phyloP scores from a whole-genome alignment of 2,329 filamentous ascomycete genomes.

The Cercospora janseana region DNA sequence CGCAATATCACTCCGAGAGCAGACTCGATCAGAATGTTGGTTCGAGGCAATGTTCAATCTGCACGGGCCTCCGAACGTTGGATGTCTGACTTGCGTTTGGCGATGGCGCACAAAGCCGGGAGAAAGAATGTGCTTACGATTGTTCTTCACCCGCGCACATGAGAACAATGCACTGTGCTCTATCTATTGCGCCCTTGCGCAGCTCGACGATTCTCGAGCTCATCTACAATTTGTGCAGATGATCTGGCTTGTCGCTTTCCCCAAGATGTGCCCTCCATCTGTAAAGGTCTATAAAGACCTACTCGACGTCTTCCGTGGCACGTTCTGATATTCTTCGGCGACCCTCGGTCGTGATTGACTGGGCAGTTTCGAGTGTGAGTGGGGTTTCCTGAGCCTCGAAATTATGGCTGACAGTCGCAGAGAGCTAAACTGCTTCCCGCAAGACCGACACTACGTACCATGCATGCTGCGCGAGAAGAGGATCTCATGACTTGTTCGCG shows the following conservation, averaged over 20 bases:
- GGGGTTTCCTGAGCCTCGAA: no score
- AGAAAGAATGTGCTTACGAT: conserved; percentile 35
- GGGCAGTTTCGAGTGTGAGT: not conserved
- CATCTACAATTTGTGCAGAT: conserved; percentile 5
- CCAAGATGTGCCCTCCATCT: conserved; percentile 34
- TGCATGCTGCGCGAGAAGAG: not conserved
- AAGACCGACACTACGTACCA: no score
- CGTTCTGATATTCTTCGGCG: conserved; percentile 20
- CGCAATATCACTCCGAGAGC: not conserved
- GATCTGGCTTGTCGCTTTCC: conserved; percentile 10
- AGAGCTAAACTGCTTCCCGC: not conserved
- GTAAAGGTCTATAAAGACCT: conserved; percentile 32
- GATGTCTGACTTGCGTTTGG: conserved; percentile 7
- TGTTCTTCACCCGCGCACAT: conserved; percentile 32
- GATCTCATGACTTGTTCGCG: conserved; percentile 47
- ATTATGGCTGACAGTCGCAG: not conserved
- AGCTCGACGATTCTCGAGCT: not conserved
- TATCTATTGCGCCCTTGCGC: conserved; percentile 13
- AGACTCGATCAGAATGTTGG: not conserved
- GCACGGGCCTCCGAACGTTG: conserved; percentile 23
- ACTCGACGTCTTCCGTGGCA: conserved; percentile 29
- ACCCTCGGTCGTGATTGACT: no score
- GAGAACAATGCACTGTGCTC: conserved; percentile 19
- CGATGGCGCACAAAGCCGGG: conserved; percentile 11
- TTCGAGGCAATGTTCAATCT: conserved; percentile 10